A percentile compares a stretch with the other conserved stretches of the same genome.
Evolutionary conservation across 176 grass and related monocot genomes (phyloP).

Genomic region (Raddia distichophylla): DNA sequence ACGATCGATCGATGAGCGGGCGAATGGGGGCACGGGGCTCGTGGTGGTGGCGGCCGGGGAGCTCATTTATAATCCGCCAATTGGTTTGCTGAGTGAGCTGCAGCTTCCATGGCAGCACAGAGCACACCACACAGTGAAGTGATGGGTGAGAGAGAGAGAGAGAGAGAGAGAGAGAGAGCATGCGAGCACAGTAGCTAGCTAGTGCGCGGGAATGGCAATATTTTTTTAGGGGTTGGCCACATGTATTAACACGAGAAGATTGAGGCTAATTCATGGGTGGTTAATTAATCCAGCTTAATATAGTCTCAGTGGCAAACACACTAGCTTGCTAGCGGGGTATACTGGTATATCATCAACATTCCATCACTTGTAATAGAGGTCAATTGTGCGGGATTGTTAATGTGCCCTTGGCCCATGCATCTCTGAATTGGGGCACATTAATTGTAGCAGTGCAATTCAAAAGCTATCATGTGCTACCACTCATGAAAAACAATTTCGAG

Average conservation of each 20-base stretch:
- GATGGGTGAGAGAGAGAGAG: background rate
- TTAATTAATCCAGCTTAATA: background rate
- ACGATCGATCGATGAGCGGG: background rate
- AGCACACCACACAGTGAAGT: background rate
- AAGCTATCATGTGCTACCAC: no score
- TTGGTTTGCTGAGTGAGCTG: background rate
- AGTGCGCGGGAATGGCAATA: background rate
- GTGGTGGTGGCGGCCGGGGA: no score
- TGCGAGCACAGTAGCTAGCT: background rate
- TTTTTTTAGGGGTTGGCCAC: background rate
- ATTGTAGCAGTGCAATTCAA: no score
- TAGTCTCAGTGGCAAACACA: background rate
- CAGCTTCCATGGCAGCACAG: no score
- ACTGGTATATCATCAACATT: no score
- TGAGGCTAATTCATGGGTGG: background rate
- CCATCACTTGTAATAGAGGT: background rate
- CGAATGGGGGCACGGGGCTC: no score
- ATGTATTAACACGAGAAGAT: conserved; percentile 3
- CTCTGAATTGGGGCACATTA: no score
- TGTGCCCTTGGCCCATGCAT: background rate
- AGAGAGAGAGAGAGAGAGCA: no score
- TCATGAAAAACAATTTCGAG: no score
- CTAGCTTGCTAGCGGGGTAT: background rate
- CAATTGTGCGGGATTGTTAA: background rate
- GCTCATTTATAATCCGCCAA: conserved; percentile 26